These are phyloP conservation scores for Lentinula sp. DNA, from an alignment of 768 basidiomycete species.

Conservation along the genomic window DNA sequence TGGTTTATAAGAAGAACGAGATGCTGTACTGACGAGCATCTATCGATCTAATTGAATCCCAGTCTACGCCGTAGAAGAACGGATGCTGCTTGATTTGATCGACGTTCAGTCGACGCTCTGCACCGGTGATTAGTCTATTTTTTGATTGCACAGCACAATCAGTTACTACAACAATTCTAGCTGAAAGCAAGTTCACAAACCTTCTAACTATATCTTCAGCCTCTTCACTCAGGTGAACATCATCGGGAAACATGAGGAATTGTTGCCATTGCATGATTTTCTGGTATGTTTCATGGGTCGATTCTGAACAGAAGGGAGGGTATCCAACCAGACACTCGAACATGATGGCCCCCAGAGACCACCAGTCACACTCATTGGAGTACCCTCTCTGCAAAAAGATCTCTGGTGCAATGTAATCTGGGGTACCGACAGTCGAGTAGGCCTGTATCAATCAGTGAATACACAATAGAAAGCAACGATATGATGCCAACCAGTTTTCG, in stretches of 20 bases:
- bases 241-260: conserved; percentile 86
- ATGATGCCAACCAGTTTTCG: conserved; percentile 72
- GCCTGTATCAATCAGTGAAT: conserved; percentile 44
- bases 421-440: conserved; percentile 96
- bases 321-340: conserved; percentile 98
- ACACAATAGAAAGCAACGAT: neutral
- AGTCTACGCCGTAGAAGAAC: conserved; percentile 96
- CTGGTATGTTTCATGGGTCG: conserved; percentile 95
- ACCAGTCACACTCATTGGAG: conserved; percentile 98
- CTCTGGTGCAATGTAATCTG: conserved; percentile 86
- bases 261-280: conserved; percentile 95
- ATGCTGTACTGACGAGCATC: conserved; percentile 52
- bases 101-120: conserved; percentile 69
- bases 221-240: conserved; percentile 88
- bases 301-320: conserved; percentile 90
- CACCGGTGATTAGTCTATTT: conserved; percentile 73
- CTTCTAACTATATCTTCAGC: conserved; percentile 84
- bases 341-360: conserved; percentile 96
- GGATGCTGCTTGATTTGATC: conserved; percentile 90
- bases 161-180: neutral
- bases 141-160: neutral
- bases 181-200: conserved; percentile 28
- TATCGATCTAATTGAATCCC: conserved; percentile 80
- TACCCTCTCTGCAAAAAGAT: conserved; percentile 98
- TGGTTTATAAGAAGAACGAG: neutral